A percentile compares a stretch with the other conserved stretches of the same genome.
Conservation (phyloP, 805 yeast species). For the Hanseniaspora meyeri region DNA sequence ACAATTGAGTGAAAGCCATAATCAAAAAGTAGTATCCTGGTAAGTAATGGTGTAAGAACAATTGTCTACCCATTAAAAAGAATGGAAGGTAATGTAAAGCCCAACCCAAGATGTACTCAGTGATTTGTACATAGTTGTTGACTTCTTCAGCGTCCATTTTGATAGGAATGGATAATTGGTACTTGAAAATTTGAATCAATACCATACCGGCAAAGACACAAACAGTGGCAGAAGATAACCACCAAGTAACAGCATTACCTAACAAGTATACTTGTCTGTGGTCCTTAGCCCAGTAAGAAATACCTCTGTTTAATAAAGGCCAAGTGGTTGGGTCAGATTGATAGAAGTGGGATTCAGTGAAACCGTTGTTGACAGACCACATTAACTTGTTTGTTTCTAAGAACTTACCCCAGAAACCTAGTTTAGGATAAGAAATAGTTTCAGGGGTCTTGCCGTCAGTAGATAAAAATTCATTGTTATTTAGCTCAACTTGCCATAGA, state of each 20-base stretch:
- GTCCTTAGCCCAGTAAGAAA: slow-evolving; percentile 62
- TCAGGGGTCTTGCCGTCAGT: slow-evolving; percentile 28
- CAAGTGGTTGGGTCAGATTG: slow-evolving; percentile 62
- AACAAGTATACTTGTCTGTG: slow-evolving; percentile 53
- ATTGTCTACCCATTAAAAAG: slow-evolving; percentile 80
- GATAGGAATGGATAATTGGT: slow-evolving; percentile 51
- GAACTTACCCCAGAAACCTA: slow-evolving; percentile 47
- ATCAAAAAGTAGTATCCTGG: slow-evolving; percentile 86
- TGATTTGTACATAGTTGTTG: slow-evolving; percentile 52
- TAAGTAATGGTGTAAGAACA: slow-evolving; percentile 85
- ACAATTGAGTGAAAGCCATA: slow-evolving; percentile 57
- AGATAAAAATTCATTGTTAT: slow-evolving; percentile 39
- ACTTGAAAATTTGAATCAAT: slow-evolving; percentile 37
- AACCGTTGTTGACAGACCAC: slow-evolving; percentile 66
- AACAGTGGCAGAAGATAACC: slow-evolving; percentile 48
- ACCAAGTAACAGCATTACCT: slow-evolving; percentile 76
- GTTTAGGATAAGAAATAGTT: slow-evolving; percentile 40
- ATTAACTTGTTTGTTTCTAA: slow-evolving; percentile 55
- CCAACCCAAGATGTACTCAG: slow-evolving; percentile 61
- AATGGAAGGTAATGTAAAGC: slow-evolving; percentile 60
- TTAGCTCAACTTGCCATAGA: slow-evolving; percentile 65
- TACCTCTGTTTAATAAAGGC: slow-evolving; percentile 69
- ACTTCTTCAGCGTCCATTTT: slow-evolving; percentile 41
- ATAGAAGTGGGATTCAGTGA: slow-evolving; percentile 57
- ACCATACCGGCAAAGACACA: slow-evolving; percentile 38